Percentiles rank a stretch among this genome's conserved stretches.
Conservation (phyloP, 768 basidiomycete genomes). For the Hygrocybe punicea region DNA sequence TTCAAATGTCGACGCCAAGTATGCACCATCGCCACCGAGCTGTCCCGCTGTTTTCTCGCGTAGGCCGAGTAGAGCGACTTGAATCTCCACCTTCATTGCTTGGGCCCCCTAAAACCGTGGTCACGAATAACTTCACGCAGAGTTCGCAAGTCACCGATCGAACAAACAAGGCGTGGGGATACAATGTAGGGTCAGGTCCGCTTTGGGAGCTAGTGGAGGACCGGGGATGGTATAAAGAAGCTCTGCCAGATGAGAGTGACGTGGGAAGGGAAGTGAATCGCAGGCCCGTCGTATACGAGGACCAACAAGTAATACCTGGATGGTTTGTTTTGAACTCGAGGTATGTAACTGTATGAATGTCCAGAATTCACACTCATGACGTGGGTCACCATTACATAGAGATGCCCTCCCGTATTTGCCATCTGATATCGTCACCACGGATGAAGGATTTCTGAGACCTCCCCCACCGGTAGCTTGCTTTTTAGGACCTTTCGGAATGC, state of each 20-base stretch:
- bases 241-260: constrained; percentile 31
- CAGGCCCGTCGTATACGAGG: constrained; percentile 57
- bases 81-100: constrained; percentile 50
- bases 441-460: constrained; percentile 48
- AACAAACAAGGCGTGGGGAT: constrained; percentile 69
- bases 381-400: constrained; percentile 32
- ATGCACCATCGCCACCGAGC: constrained; percentile 73
- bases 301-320: constrained; percentile 42
- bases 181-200: constrained; percentile 71
- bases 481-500: constrained; percentile 61
- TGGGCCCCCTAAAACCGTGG: constrained; percentile 33
- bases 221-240: constrained; percentile 73
- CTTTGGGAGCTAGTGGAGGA: constrained; percentile 80
- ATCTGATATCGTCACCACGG: constrained; percentile 45
- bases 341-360: constrained; percentile 42
- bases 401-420: constrained; percentile 60
- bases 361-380: too few relatives aligned
- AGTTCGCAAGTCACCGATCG: constrained; percentile 47
- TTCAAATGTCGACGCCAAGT: constrained; percentile 61
- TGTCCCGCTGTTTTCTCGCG: constrained; percentile 52
- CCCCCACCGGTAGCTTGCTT: constrained; percentile 58
- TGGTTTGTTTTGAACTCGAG: constrained; percentile 45
- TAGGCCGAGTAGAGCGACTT: constrained; percentile 61
- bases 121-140: constrained; percentile 58
- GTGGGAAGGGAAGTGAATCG: constrained; percentile 46